phyloP scores from a whole-genome alignment of 345 rosid species.

The Boechera stricta region DNA sequence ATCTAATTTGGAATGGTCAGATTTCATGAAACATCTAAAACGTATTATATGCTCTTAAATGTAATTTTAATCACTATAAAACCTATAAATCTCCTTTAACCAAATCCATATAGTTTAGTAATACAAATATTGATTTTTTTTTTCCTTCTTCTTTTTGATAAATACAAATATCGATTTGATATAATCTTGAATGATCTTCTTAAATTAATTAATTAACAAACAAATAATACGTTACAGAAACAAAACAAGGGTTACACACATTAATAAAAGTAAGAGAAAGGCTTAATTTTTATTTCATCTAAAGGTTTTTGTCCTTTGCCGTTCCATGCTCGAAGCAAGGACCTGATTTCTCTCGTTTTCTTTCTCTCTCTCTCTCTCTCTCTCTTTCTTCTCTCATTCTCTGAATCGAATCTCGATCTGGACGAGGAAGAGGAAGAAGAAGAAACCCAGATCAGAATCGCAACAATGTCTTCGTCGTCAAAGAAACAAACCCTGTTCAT shows the following conservation, averaged over 20 bases:
- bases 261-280: background rate
- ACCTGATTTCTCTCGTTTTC: constrained; percentile 40
- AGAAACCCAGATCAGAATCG: constrained; percentile 23
- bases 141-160: no score
- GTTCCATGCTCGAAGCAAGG: constrained; percentile 38
- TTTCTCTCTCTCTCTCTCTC: constrained; percentile 13
- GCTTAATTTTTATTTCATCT: constrained; percentile 6
- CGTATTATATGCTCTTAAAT: background rate
- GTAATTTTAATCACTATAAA: background rate
- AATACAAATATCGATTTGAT: background rate
- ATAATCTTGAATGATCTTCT: background rate
- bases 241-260: background rate
- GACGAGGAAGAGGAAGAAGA: constrained; percentile 27
- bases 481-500: constrained; percentile 64
- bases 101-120: background rate
- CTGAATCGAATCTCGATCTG: constrained; percentile 43
- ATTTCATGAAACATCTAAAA: background rate
- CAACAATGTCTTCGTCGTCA: constrained; percentile 41
- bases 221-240: background rate
- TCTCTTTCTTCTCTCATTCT: background rate
- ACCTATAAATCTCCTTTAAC: background rate
- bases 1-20: background rate
- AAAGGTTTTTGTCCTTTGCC: constrained; percentile 26
- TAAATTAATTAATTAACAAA: background rate
- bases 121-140: no score